Conservation (phyloP, 352 stramenopile species). For the Globisporangium perplexum region DNA sequence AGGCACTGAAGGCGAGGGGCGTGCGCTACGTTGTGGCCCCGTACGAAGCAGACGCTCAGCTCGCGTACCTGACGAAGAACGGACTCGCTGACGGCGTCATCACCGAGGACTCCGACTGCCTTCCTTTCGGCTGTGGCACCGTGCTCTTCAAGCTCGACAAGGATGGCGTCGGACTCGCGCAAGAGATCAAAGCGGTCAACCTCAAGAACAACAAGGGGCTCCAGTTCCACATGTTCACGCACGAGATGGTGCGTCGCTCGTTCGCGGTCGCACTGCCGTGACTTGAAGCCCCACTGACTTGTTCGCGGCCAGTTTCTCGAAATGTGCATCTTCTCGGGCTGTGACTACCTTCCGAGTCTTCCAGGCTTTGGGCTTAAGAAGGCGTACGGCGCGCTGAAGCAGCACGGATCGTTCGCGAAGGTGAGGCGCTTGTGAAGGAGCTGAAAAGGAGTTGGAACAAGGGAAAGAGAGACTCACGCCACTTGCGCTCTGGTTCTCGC, state of each 20-base stretch:
- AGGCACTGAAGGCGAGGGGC: constrained; percentile 49
- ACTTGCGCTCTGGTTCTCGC: background rate
- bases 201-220: constrained; percentile 71
- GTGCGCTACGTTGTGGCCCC: constrained; percentile 94
- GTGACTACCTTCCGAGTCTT: constrained; percentile 85
- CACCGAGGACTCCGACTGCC: constrained; percentile 94
- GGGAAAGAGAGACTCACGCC: background rate
- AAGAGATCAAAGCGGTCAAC: constrained; percentile 77
- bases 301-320: constrained; percentile 59
- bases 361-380: constrained; percentile 82
- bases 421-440: constrained; percentile 17
- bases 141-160: constrained; percentile 97
- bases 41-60: constrained; percentile 97
- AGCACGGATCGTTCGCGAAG: constrained; percentile 62
- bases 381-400: constrained; percentile 62
- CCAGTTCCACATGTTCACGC: constrained; percentile 76
- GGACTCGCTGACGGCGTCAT: constrained; percentile 92
- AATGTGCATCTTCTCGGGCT: constrained; percentile 91
- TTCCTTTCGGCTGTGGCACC: constrained; percentile 89
- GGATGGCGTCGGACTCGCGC: constrained; percentile 64
- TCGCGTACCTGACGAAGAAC: constrained; percentile 86
- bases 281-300: background rate
- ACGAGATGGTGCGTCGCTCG: constrained; percentile 64
- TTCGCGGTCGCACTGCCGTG: background rate
- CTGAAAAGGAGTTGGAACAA: too few relatives aligned